Conservation (phyloP, 2,329 filamentous ascomycete genomes). For the Penicillium griseofulvum region DNA sequence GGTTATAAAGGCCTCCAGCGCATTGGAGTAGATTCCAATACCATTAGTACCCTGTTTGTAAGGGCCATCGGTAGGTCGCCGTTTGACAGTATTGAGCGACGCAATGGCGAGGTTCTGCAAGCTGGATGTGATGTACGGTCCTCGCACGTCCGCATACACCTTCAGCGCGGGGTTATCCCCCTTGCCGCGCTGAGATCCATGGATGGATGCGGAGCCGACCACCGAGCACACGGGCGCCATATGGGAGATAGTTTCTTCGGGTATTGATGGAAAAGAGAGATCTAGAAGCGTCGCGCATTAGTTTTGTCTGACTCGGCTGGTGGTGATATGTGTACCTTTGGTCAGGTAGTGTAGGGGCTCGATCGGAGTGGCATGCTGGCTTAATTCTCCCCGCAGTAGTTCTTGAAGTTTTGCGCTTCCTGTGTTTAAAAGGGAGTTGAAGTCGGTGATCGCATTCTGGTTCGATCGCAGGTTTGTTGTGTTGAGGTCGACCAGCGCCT, state of each 20-base stretch:
- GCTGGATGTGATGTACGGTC: conserved; percentile 78
- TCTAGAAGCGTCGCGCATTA: conserved; percentile 37
- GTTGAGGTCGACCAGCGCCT: conserved; percentile 79
- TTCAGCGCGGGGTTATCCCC: conserved; percentile 70
- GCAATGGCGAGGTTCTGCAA: conserved; percentile 84
- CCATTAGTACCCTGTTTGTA: conserved; percentile 89
- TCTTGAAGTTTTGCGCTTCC: conserved; percentile 82
- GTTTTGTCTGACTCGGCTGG: background rate
- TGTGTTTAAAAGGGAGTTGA: conserved; percentile 71
- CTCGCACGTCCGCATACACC: conserved; percentile 81
- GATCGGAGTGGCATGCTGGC: conserved; percentile 73
- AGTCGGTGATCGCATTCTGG: conserved; percentile 79
- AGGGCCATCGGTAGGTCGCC: conserved; percentile 71
- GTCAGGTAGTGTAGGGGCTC: conserved; percentile 92
- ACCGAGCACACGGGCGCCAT: conserved; percentile 77
- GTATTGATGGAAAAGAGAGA: conserved; percentile 74
- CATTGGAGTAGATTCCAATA: conserved; percentile 82
- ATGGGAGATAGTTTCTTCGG: conserved; percentile 71
- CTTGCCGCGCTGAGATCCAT: conserved; percentile 49
- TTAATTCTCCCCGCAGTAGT: conserved; percentile 75
- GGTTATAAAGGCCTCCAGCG: conserved; percentile 80
- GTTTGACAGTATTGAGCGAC: conserved; percentile 77
- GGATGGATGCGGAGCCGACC: conserved; percentile 61
- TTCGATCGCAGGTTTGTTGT: conserved; percentile 90
- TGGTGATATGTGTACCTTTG: conserved; percentile 58